A percentile compares a stretch with the other conserved stretches of the same genome.
Conservation (phyloP, 2,329 filamentous ascomycete species). For the Penicillium nordicum region DNA sequence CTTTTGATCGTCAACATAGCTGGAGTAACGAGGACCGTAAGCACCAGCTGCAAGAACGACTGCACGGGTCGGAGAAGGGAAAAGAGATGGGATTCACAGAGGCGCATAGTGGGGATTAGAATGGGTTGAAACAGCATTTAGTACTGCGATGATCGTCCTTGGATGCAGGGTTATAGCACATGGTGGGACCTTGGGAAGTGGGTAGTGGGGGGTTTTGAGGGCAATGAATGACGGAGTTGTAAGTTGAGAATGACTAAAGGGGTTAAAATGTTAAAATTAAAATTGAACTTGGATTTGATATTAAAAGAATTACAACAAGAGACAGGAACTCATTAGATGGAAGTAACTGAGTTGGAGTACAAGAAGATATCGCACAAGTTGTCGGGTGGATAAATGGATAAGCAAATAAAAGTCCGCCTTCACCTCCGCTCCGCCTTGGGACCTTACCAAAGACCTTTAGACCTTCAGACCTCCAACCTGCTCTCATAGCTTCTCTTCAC, state of each 20-base stretch:
- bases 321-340: neutral
- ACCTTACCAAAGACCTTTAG: neutral
- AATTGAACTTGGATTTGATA: neutral
- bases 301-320: neutral
- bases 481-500: neutral
- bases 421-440: constrained; percentile 25
- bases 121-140: neutral
- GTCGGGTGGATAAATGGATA: neutral
- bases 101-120: constrained; percentile 36
- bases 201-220: neutral
- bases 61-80: constrained; percentile 39
- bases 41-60: constrained; percentile 49
- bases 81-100: constrained; percentile 58
- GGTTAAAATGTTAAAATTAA: neutral
- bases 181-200: neutral
- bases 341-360: neutral
- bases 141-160: neutral
- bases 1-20: constrained; percentile 30
- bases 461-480: neutral
- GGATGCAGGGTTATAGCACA: neutral
- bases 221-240: neutral
- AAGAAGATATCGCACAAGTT: neutral
- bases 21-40: constrained; percentile 54
- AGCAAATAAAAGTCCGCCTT: constrained; percentile 12
- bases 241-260: neutral